These are phyloP conservation scores for Platismatia glauca DNA, from an alignment of 495 filamentous ascomycete genomes.

Conservation along the genomic window DNA sequence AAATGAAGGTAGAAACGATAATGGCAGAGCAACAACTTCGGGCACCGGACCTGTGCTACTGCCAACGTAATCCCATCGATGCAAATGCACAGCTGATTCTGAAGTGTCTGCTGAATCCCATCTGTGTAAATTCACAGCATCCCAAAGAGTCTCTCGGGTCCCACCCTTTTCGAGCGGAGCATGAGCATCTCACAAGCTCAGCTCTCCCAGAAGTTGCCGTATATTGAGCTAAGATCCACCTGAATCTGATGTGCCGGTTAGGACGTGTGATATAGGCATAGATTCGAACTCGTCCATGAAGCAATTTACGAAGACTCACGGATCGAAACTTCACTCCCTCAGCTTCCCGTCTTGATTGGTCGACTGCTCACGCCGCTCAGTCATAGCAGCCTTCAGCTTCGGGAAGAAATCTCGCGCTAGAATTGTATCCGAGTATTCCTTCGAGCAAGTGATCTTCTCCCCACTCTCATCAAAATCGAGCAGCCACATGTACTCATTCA, in stretches of 20 bases:
- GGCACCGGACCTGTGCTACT: not conserved
- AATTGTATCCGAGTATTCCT: slow-evolving; percentile 33
- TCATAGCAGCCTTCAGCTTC: slow-evolving; percentile 25
- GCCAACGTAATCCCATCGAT: not conserved
- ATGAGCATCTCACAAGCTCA: not conserved
- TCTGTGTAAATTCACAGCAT: not conserved
- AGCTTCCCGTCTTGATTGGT: not conserved
- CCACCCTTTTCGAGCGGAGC: too few species aligned
- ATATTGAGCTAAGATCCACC: not conserved
- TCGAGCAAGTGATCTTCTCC: slow-evolving; percentile 27
- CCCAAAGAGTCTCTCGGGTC: too few species aligned
- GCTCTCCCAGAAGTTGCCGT: not conserved
- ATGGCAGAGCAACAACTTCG: not conserved
- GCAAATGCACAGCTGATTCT: not conserved
- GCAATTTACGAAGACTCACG: not conserved
- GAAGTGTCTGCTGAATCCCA: not conserved
- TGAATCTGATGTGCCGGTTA: not conserved
- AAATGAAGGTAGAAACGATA: not conserved
- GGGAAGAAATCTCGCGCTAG: slow-evolving; percentile 30
- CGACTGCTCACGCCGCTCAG: slow-evolving; percentile 7
- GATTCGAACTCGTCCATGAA: not conserved
- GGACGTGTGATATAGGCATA: not conserved
- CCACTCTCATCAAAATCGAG: slow-evolving; percentile 32
- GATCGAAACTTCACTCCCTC: not conserved
- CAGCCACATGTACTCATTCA: slow-evolving; percentile 36